Evolutionary conservation across 805 yeast species (phyloP), one percentile per base, ranked within the genome.

Genomic region (Ogataea degrootiae): DNA sequence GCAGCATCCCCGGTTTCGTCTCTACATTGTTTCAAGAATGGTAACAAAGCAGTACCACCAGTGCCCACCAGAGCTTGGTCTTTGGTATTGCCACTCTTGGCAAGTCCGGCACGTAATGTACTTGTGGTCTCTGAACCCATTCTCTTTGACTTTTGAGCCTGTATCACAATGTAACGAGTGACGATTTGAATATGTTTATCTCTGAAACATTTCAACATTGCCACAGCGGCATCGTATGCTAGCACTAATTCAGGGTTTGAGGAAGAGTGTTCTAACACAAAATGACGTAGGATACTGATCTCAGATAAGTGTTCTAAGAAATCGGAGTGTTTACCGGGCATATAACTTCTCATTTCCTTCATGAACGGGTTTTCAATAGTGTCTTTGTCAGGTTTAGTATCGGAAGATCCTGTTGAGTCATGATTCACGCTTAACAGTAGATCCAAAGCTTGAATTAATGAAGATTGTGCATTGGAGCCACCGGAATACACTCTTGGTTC

Each of bases 1-100:
- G 97, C 96, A 12, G 90, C 80, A 57, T 86, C 94, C 39, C 96
- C 96, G 2, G 97, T 91, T 64, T 91, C 97, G 68, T 91, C 97
- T 65, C 97, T 79, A 57, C 97, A 92, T 67, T 92, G 97, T 66
- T 90, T 91, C 63, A 91, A 75, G 69, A 91, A 92, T 26, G 97
- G 96, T 49, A 91, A 76, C 58, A 91, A 73, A 1, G 95, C 83
- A 0, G 97, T 91, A 40, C 98, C 97, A 19, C 98, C 98, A 1
- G 98, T 91, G 15, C 98, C 97, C 57, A 80, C 79, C 53, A 77
- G 80, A 48, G 78, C 84, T 39, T 72, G 75, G 49, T 74, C 73
- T 44, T 51, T 50, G 21, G 43, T 47, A 56, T 52, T 46, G 72
- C 75, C 34, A 22, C 72, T 63, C 56, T 76, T 79, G 42, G 79